Evolutionary conservation across 2,329 filamentous ascomycete species (phyloP).

Genomic region (Taxawa tesnikishii): DNA sequence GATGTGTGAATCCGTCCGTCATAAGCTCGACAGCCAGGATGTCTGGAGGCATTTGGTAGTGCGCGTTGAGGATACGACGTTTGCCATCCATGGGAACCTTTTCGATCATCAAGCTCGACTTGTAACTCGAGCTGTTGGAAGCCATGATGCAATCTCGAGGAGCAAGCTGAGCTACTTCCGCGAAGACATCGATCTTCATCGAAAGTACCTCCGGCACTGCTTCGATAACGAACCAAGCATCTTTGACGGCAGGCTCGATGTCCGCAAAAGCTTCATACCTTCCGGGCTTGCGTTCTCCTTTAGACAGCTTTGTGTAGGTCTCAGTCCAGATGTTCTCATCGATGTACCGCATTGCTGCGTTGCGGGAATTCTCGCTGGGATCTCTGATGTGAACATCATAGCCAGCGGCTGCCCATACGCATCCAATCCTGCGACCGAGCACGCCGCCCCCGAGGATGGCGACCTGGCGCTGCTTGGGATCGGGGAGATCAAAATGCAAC

Average conservation of each 20-base stretch:
- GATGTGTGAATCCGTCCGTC: slow-evolving; percentile 35
- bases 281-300: slow-evolving; percentile 12
- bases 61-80: slow-evolving; percentile 34
- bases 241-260: slow-evolving; percentile 26
- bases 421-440: slow-evolving; percentile 23
- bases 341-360: slow-evolving; percentile 28
- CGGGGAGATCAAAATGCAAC: too few relatives aligned
- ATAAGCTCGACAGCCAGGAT: slow-evolving; percentile 38
- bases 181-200: slow-evolving; percentile 37
- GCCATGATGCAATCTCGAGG: slow-evolving; percentile 36
- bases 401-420: slow-evolving; percentile 28
- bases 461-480: too few relatives aligned
- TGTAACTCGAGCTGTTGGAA: slow-evolving; percentile 42
- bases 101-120: slow-evolving; percentile 35
- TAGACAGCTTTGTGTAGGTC: slow-evolving; percentile 9
- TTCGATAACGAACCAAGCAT: slow-evolving; percentile 44
- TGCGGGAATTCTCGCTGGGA: slow-evolving; percentile 23
- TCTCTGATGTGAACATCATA: slow-evolving; percentile 32
- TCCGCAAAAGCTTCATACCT: slow-evolving; percentile 21
- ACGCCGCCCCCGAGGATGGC: slow-evolving; percentile 30
- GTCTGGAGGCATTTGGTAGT: slow-evolving; percentile 39
- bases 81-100: slow-evolving; percentile 27
- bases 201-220: slow-evolving; percentile 38
- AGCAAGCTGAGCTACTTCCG: slow-evolving; percentile 30
- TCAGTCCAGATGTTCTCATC: slow-evolving; percentile 23